phyloP scores from a whole-genome alignment of 2,329 filamentous ascomycete species.

The Chaetothyriales sp. region DNA sequence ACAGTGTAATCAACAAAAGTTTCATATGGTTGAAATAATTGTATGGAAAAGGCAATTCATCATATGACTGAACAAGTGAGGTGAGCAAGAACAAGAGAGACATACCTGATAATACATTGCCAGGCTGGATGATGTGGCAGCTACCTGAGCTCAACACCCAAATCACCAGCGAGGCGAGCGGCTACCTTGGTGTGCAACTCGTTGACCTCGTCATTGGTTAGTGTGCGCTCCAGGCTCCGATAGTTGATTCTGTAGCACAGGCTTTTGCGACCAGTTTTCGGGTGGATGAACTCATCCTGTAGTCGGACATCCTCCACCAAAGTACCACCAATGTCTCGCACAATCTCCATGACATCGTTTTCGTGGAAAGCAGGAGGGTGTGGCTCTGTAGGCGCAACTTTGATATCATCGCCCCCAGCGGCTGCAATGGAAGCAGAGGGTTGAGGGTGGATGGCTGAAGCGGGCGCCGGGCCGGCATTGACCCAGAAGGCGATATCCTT shows the following conservation, averaged over 20 bases:
- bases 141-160: constrained; percentile 67
- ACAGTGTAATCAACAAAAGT: constrained; percentile 6
- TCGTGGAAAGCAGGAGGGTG: constrained; percentile 52
- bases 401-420: constrained; percentile 22
- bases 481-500: constrained; percentile 96
- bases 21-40: constrained; percentile 10
- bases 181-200: constrained; percentile 55
- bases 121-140: neutral
- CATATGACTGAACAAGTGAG: constrained; percentile 1
- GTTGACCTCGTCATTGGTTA: constrained; percentile 73
- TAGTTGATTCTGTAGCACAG: constrained; percentile 90
- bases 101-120: neutral
- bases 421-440: constrained; percentile 23
- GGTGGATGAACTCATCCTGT: constrained; percentile 77
- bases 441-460: constrained; percentile 29
- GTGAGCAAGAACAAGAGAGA: neutral
- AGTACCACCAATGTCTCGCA: constrained; percentile 68
- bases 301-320: constrained; percentile 73
- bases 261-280: constrained; percentile 67
- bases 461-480: constrained; percentile 22
- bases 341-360: constrained; percentile 94
- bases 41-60: constrained; percentile 5
- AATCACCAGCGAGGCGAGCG: constrained; percentile 43
- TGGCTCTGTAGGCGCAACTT: constrained; percentile 24
- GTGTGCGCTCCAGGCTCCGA: constrained; percentile 73